phyloP scores from a whole-genome alignment of 345 rosid species.

The Linum trigynum region DNA sequence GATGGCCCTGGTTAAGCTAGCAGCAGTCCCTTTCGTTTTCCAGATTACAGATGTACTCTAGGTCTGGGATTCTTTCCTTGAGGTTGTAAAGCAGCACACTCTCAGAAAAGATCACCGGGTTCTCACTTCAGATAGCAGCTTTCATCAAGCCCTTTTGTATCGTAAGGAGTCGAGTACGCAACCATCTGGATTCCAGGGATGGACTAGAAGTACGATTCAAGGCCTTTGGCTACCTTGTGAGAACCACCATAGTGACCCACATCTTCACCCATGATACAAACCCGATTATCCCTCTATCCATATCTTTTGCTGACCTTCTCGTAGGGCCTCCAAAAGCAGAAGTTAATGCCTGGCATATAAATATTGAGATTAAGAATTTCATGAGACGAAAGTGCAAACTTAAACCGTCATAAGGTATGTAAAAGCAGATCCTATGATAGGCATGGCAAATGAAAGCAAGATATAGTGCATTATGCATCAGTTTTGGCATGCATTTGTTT shows the following conservation, averaged over 20 bases:
- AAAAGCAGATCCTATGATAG: too few relatives aligned
- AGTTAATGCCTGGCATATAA: conserved; percentile 59
- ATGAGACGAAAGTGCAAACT: not conserved
- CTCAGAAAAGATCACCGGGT: conserved; percentile 88
- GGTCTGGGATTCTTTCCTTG: conserved; percentile 86
- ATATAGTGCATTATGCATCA: too few relatives aligned
- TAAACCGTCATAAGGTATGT: not conserved
- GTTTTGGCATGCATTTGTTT: too few relatives aligned
- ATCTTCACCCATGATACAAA: conserved; percentile 93
- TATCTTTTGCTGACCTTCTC: conserved; percentile 90
- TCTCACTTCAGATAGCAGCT: conserved; percentile 91
- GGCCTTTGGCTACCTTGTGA: conserved; percentile 72
- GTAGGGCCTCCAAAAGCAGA: conserved; percentile 74
- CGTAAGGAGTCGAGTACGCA: conserved; percentile 91
- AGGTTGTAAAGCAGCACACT: conserved; percentile 91
- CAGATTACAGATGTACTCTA: conserved; percentile 68
- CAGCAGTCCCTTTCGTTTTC: conserved; percentile 88
- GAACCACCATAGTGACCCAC: conserved; percentile 95
- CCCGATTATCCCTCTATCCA: conserved; percentile 82
- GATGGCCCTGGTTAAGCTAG: conserved; percentile 81
- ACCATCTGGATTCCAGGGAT: conserved; percentile 99
- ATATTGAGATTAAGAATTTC: not conserved
- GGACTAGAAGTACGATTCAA: conserved; percentile 90
- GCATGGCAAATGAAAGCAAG: too few relatives aligned
- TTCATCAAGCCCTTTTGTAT: conserved; percentile 93